phyloP scores from a whole-genome alignment of 192 early-diverging fungal species.

The Coemansia guatemalensis region DNA sequence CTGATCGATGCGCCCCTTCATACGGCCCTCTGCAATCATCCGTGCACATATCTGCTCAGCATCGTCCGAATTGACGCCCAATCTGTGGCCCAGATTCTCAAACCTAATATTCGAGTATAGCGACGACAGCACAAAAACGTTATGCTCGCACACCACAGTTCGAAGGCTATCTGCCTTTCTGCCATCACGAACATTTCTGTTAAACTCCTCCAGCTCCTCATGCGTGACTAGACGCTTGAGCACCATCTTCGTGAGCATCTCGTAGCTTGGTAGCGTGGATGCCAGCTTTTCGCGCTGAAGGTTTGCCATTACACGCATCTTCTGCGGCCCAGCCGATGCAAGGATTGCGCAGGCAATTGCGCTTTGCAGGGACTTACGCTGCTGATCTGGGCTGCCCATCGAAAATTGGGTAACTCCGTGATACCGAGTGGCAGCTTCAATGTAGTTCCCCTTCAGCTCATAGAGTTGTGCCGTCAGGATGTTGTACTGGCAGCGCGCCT shows the following conservation, averaged over 20 bases:
- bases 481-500: slow-evolving; percentile 67
- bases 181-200: slow-evolving; percentile 47
- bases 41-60: slow-evolving; percentile 82
- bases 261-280: slow-evolving; percentile 67
- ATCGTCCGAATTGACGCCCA: slow-evolving; percentile 74
- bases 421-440: slow-evolving; percentile 82
- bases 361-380: slow-evolving; percentile 57
- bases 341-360: slow-evolving; percentile 92
- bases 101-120: slow-evolving; percentile 94
- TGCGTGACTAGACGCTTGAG: slow-evolving; percentile 80
- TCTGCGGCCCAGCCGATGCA: slow-evolving; percentile 86
- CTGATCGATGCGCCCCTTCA: slow-evolving; percentile 92
- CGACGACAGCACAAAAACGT: slow-evolving; percentile 81
- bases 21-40: slow-evolving; percentile 89
- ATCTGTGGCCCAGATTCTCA: slow-evolving; percentile 74
- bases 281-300: slow-evolving; percentile 92
- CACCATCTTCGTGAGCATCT: slow-evolving; percentile 95
- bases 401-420: slow-evolving; percentile 78
- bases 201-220: slow-evolving; percentile 79
- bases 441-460: slow-evolving; percentile 83
- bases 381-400: slow-evolving; percentile 62
- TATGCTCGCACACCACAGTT: slow-evolving; percentile 95
- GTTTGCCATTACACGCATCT: slow-evolving; percentile 82
- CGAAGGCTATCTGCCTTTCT: slow-evolving; percentile 62
- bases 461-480: slow-evolving; percentile 79